Base-by-base conservation (phyloP, 1,139 yeast genomes). In the Candida tetrigidarum region DNA sequence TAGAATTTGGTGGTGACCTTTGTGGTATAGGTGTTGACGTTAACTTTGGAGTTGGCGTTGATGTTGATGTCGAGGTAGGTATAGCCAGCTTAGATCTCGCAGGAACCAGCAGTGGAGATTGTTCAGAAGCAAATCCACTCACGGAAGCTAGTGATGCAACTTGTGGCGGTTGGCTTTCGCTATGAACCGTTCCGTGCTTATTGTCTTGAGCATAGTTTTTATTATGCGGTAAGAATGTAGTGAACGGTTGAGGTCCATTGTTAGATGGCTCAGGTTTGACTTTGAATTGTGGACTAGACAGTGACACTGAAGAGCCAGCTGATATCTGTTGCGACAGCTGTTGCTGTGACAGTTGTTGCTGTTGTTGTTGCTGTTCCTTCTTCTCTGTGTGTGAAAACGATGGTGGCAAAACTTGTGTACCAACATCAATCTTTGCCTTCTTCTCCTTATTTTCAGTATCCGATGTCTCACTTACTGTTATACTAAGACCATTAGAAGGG, bases 401-500 rank as follows among this genome's bases (percentile, higher is more conserved):
- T 27, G 26, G 3, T 3, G 40, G 27, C n/a, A 37, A n/a, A 5
- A 10, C 12, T 3, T 18, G 14, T 9, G 27, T 28, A 12, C 18
- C 11, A 11, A 19, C 12, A 9, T 29, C 29, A 7, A 16, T n/a
- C 14, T 3, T 37, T 14, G 39, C 12, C 12, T 36, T 43, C n/a
- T 40, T 43, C 10, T 46, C 47, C 11, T 43, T 44, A 6, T 40
- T 48, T 5, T 47, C 55, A 7, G 42, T 49, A 4, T 47, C 46
- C 7, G 46, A 52, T 8, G 16, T 12, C 9, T 37, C 47, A 30
- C 47, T 42, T 2, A 41, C 46, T 14, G 43, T 39, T 26, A 20
- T 33, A 20, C 37, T 45, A 3, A 22, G 30, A 33, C 42, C 48
- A 5, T 22, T 26, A 3, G 32, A 11, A 3, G 29, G n/a, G 6